phyloP scores from a whole-genome alignment of 148 eudicot genomes.

The Talinum fruticosum region DNA sequence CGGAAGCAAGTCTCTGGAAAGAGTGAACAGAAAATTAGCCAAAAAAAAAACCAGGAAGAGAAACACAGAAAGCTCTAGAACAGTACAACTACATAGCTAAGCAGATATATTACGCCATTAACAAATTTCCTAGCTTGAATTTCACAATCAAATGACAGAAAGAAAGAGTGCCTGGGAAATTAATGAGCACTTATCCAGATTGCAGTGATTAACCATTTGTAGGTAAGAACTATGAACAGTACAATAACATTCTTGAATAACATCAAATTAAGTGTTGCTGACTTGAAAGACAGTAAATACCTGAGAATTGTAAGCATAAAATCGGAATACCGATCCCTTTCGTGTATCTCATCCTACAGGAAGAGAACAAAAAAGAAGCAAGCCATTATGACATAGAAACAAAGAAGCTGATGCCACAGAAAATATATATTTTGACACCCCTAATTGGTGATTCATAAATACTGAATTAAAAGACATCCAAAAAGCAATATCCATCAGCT shows the following conservation, averaged over 20 bases:
- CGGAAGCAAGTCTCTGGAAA: conserved; percentile 95
- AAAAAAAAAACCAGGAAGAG: conserved; percentile 20
- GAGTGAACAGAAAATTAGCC: conserved; percentile 24
- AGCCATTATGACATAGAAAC: not conserved
- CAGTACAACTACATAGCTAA: conserved; percentile 15
- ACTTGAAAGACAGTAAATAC: conserved; percentile 29
- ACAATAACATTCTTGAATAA: not conserved
- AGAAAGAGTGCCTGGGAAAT: not conserved
- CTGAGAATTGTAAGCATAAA: conserved; percentile 89
- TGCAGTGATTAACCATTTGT: not conserved
- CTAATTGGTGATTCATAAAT: not conserved
- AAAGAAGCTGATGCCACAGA: not conserved
- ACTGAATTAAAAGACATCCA: not conserved
- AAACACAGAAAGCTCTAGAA: conserved; percentile 11
- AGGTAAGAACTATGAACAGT: not conserved
- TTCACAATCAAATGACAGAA: not conserved
- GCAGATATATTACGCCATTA: conserved; percentile 15
- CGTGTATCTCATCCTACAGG: conserved; percentile 94
- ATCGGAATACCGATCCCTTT: conserved; percentile 89
- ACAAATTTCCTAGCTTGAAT: not conserved
- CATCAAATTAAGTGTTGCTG: not conserved
- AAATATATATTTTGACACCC: not conserved
- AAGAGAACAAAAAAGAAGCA: conserved; percentile 9
- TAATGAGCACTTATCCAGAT: not conserved
- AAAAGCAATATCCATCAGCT: not conserved